These are phyloP conservation scores for Antitrichia curtipendula DNA, from an alignment of 225 moss, liverwort and hornwort species.

Conservation along the genomic window DNA sequence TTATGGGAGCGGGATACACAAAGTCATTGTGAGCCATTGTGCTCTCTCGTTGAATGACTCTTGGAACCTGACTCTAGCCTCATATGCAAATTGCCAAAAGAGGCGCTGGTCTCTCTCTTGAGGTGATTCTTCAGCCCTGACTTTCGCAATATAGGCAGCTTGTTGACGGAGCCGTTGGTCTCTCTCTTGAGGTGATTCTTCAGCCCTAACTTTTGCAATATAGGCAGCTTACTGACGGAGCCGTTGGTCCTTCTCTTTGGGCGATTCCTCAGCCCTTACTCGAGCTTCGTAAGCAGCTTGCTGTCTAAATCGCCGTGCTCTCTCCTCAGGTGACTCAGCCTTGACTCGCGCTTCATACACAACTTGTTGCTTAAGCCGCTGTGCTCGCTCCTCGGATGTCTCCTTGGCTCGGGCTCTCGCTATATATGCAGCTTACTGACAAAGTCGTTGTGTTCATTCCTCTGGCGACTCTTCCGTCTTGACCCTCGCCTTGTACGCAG, in stretches of 20 bases:
- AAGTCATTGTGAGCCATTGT: slow-evolving; percentile 2
- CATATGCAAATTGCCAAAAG: slow-evolving; percentile 2
- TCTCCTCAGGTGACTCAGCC: neutral
- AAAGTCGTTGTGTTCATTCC: neutral
- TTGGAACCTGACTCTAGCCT: neutral
- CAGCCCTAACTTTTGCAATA: neutral
- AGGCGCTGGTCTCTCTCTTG: neutral
- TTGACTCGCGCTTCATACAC: neutral
- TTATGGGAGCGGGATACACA: slow-evolving; percentile 2
- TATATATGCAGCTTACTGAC: slow-evolving; percentile 5
- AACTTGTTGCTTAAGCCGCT: slow-evolving; percentile 7
- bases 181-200: neutral
- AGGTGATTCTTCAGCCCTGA: neutral
- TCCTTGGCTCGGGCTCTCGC: slow-evolving; percentile 8
- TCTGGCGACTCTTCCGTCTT: slow-evolving; percentile 2
- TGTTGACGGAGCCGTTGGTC: neutral
- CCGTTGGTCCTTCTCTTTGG: neutral
- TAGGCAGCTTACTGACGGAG: slow-evolving; percentile 9
- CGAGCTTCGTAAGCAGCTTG: slow-evolving; percentile 14
- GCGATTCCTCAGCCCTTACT: neutral
- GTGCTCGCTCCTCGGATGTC: neutral
- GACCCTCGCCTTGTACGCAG: slow-evolving; percentile 5
- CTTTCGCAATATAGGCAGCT: slow-evolving; percentile 4
- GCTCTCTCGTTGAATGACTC: neutral
- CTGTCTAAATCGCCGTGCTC: neutral